Percentiles rank a stretch among this genome's conserved stretches.
Evolutionary conservation across 768 basidiomycete genomes (phyloP).

Genomic region (Melanogaster broomeanus): DNA sequence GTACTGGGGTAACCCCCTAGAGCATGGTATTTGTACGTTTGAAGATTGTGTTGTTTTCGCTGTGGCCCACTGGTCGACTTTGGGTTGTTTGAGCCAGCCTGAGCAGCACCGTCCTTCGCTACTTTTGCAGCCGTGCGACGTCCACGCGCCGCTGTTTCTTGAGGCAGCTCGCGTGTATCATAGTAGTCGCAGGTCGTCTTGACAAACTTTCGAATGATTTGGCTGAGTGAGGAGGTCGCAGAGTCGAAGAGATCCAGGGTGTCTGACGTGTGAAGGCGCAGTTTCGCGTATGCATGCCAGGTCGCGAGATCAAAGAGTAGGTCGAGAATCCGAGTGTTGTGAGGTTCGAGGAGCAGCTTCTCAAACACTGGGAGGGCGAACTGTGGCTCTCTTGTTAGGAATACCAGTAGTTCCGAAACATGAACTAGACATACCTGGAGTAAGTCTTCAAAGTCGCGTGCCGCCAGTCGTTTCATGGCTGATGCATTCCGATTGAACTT

Average conservation of each 20-base stretch:
- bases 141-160: constrained; percentile 25
- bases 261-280: constrained; percentile 31
- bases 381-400: constrained; percentile 11
- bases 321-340: constrained; percentile 20
- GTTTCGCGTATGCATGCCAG: constrained; percentile 40
- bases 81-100: not conserved
- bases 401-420: not conserved
- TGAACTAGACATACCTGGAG: constrained; percentile 24
- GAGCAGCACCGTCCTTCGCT: not conserved
- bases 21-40: constrained; percentile 10
- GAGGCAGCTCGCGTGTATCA: constrained; percentile 31
- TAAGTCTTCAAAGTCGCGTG: constrained; percentile 40
- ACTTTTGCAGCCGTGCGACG: constrained; percentile 10
- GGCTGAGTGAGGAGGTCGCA: constrained; percentile 23
- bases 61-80: not conserved
- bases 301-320: constrained; percentile 30
- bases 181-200: constrained; percentile 22
- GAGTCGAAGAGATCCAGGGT: constrained; percentile 21
- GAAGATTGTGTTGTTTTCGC: constrained; percentile 7
- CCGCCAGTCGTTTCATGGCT: constrained; percentile 36
- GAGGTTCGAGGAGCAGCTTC: constrained; percentile 30
- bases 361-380: constrained; percentile 40
- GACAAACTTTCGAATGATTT: constrained; percentile 22
- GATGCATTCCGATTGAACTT: constrained; percentile 33
- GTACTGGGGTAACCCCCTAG: constrained; percentile 10